Percentiles rank a stretch among this genome's conserved stretches.
phyloP scores from a whole-genome alignment of 257 asterid species.

The Nicotiana attenuata region DNA sequence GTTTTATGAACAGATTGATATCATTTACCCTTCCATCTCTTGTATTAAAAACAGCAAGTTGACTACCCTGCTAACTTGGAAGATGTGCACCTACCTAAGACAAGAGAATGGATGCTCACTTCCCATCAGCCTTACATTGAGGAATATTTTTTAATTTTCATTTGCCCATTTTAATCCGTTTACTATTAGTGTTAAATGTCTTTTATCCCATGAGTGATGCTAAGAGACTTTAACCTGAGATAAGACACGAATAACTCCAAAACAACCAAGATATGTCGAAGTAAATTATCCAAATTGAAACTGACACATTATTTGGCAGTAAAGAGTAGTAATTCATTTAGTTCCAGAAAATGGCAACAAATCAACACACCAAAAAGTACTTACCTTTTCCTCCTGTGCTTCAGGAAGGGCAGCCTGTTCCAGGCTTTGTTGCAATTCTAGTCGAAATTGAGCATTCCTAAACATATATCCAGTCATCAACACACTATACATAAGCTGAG shows the following conservation, averaged over 20 bases:
- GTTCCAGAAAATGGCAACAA: neutral
- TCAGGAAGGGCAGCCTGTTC: constrained; percentile 96
- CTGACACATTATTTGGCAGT: neutral
- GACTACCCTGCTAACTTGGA: neutral
- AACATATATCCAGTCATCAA: constrained; percentile 99
- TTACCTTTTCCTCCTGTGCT: constrained; percentile 57
- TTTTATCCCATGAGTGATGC: neutral
- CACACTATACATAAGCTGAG: constrained; percentile 96
- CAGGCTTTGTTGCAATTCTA: constrained; percentile 94
- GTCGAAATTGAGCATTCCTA: constrained; percentile 78
- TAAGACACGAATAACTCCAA: neutral
- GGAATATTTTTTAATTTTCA: neutral
- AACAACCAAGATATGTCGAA: neutral
- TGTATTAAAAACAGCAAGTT: neutral
- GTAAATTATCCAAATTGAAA: neutral
- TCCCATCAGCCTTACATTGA: neutral
- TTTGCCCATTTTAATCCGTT: neutral
- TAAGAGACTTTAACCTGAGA: neutral
- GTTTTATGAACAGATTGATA: neutral
- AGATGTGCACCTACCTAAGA: neutral
- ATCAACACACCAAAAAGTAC: constrained; percentile 8
- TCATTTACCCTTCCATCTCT: neutral
- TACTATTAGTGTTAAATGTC: neutral
- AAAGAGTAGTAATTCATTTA: neutral
- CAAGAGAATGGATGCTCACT: neutral